Conservation (phyloP, 108 stramenopile species). For the Discostella pseudostelligera region DNA sequence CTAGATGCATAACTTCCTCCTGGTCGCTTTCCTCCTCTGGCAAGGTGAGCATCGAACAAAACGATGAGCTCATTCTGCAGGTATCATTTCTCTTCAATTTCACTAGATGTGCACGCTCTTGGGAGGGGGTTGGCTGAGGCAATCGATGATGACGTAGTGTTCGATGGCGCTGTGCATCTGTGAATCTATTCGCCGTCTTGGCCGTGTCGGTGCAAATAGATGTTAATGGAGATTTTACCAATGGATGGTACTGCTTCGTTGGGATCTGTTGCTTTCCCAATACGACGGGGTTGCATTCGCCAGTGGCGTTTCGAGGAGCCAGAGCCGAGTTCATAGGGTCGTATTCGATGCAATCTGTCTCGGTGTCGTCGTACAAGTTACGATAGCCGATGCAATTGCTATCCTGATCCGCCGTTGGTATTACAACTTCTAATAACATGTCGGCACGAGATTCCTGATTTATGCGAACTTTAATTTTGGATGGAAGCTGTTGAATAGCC, state of each 20-base stretch:
- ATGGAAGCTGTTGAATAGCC: neutral
- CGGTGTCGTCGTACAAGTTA: neutral
- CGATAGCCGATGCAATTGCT: neutral
- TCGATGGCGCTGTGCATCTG: slow-evolving; percentile 21
- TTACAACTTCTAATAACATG: neutral
- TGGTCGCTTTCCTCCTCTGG: slow-evolving; percentile 15
- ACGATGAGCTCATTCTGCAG: neutral
- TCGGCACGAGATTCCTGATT: neutral
- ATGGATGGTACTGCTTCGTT: neutral
- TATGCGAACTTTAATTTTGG: neutral
- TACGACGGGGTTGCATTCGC: neutral
- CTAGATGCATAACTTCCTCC: neutral
- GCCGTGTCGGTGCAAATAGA: neutral
- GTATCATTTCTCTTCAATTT: neutral
- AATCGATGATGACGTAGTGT: slow-evolving; percentile 35
- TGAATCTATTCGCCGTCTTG: slow-evolving; percentile 20
- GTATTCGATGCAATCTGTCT: neutral
- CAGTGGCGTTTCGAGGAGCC: neutral
- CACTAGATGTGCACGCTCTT: slow-evolving; percentile 22
- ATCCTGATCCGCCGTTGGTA: neutral
- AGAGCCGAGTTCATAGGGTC: neutral
- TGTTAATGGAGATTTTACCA: neutral
- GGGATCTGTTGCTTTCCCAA: neutral
- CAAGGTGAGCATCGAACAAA: slow-evolving; percentile 12
- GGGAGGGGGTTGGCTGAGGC: slow-evolving; percentile 23